Evolutionary conservation across 2,329 filamentous ascomycete species (phyloP).

Genomic region (Aspergillus ruber): DNA sequence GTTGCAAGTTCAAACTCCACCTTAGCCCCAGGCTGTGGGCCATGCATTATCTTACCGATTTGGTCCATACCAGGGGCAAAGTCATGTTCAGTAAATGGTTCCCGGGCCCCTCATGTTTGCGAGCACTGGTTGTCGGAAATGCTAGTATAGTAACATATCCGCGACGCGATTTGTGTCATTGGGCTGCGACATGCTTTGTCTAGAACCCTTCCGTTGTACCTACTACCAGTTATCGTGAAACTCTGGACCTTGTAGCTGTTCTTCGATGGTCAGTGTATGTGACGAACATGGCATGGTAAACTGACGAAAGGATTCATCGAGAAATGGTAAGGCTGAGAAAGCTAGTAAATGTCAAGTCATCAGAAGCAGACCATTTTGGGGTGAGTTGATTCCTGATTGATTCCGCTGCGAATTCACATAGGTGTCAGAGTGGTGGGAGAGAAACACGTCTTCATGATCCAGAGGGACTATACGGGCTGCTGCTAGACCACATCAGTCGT

Average conservation of each 20-base stretch:
- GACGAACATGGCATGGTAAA: neutral
- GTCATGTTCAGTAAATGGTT: slow-evolving; percentile 13
- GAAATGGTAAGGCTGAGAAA: slow-evolving; percentile 7
- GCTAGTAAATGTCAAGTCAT: slow-evolving; percentile 3
- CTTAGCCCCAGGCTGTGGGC: slow-evolving; percentile 1
- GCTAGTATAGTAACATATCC: slow-evolving; percentile 12
- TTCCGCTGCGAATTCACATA: slow-evolving; percentile 1
- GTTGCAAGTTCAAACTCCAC: slow-evolving; percentile 4
- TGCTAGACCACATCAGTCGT: slow-evolving; percentile 2
- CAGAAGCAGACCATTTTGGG: slow-evolving; percentile 8
- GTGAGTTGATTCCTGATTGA: slow-evolving; percentile 3
- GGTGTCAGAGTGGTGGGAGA: neutral
- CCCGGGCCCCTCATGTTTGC: slow-evolving; percentile 17
- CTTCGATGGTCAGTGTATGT: neutral
- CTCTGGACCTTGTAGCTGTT: slow-evolving; percentile 1
- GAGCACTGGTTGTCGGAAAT: slow-evolving; percentile 16
- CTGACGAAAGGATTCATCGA: slow-evolving; percentile 10
- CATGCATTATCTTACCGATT: slow-evolving; percentile 4
- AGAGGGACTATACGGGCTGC: slow-evolving; percentile 6
- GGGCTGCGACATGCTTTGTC: slow-evolving; percentile 4
- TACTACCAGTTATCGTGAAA: neutral
- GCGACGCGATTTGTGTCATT: slow-evolving; percentile 3
- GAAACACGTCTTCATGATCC: too few species aligned
- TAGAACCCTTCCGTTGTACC: slow-evolving; percentile 2
- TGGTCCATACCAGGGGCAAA: slow-evolving; percentile 14